These are phyloP conservation scores for Nicotiana attenuata DNA, from an alignment of 257 asterid genomes.

Conservation along the genomic window DNA sequence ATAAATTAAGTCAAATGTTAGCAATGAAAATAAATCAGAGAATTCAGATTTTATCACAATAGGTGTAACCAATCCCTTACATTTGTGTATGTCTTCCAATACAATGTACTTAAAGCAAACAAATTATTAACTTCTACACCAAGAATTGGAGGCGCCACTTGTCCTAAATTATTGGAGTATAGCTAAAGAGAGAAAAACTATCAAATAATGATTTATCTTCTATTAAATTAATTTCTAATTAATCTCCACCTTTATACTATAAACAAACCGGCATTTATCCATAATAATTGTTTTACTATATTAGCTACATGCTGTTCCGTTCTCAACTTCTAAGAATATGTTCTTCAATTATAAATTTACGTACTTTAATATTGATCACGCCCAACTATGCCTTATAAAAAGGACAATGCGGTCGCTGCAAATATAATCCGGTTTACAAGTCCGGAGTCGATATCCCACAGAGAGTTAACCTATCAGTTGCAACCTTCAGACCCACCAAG, in stretches of 20 bases:
- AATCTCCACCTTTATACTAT: background rate
- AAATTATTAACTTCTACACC: background rate
- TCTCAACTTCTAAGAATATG: background rate
- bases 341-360: background rate
- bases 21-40: background rate
- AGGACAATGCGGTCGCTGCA: no score
- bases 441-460: no score
- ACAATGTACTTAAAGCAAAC: background rate
- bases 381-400: no score
- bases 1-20: background rate
- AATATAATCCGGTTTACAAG: no score
- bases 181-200: no score
- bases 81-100: background rate
- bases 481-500: no score
- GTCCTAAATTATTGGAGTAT: background rate
- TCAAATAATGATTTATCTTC: background rate
- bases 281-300: background rate
- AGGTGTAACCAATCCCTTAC: conserved; percentile 7
- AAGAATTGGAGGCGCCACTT: background rate
- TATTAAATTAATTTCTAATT: no score
- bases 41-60: background rate
- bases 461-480: no score
- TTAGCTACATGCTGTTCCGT: background rate
- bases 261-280: background rate
- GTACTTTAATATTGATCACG: no score